These are phyloP conservation scores for Collybia mongolica DNA, from an alignment of 768 basidiomycete species.

Conservation along the genomic window DNA sequence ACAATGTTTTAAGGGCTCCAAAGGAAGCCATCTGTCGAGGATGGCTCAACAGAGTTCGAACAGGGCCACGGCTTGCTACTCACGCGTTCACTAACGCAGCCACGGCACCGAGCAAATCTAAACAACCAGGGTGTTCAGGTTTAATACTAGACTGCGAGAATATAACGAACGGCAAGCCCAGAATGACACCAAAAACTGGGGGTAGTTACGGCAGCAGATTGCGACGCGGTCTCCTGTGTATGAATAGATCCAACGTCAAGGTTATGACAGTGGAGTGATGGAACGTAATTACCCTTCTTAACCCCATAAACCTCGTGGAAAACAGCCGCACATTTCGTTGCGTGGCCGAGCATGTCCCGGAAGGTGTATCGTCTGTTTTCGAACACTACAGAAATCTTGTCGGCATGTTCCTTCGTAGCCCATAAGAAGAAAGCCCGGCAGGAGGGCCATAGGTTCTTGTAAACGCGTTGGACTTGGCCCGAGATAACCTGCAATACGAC, in stretches of 20 bases:
- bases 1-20: constrained; percentile 39
- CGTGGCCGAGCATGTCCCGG: constrained; percentile 30
- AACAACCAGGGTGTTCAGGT: background rate
- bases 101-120: constrained; percentile 45
- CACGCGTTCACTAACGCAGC: constrained; percentile 44
- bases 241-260: background rate
- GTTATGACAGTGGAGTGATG: background rate
- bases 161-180: constrained; percentile 40
- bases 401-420: constrained; percentile 27
- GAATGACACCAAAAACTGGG: constrained; percentile 41
- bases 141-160: background rate
- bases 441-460: constrained; percentile 49
- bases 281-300: constrained; percentile 35
- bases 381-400: constrained; percentile 46
- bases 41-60: background rate
- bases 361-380: constrained; percentile 44
- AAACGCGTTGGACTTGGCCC: constrained; percentile 42
- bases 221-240: constrained; percentile 35
- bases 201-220: constrained; percentile 45
- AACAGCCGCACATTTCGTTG: constrained; percentile 31
- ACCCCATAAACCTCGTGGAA: constrained; percentile 40
- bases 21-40: constrained; percentile 32
- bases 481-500: constrained; percentile 39
- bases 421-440: constrained; percentile 47
- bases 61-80: background rate